These are phyloP conservation scores for Ascochyta pisi DNA, from an alignment of 2,329 filamentous ascomycete species.

Conservation along the genomic window DNA sequence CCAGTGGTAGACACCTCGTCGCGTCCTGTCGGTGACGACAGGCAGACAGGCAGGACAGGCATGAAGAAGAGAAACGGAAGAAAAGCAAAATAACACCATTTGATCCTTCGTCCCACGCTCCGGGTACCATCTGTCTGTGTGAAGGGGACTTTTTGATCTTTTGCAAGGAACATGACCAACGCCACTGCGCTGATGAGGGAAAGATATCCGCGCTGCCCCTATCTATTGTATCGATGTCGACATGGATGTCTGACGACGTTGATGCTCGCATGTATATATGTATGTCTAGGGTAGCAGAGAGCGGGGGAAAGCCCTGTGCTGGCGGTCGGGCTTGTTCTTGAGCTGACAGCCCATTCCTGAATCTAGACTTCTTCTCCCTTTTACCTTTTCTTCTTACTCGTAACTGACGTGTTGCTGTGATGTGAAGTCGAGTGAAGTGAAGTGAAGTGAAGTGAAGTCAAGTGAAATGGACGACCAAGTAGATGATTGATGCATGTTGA, in stretches of 20 bases:
- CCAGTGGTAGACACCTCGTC: conserved; percentile 53
- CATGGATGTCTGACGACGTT: no score
- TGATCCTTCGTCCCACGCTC: conserved; percentile 10
- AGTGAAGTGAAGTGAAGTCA: no score
- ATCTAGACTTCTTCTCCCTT: conserved; percentile 22
- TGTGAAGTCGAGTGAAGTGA: background rate
- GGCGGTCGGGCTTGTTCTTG: conserved; percentile 80
- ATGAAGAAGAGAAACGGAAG: conserved; percentile 38
- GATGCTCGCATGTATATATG: conserved; percentile 14
- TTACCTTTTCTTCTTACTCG: no score
- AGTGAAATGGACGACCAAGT: no score
- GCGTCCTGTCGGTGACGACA: conserved; percentile 41
- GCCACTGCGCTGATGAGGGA: conserved; percentile 92
- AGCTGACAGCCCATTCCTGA: conserved; percentile 72
- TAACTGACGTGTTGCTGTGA: background rate
- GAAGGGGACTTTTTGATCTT: background rate
- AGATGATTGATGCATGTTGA: no score
- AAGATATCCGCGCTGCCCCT: conserved; percentile 78
- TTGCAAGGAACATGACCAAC: conserved; percentile 43
- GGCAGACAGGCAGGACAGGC: conserved; percentile 31
- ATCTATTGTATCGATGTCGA: background rate
- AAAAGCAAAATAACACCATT: conserved; percentile 38
- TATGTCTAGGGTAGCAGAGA: conserved; percentile 15
- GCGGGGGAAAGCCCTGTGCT: conserved; percentile 99
- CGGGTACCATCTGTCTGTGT: conserved; percentile 2